A percentile compares a stretch with the other conserved stretches of the same genome.
Conservation (phyloP, 805 yeast species). For the Tetrapisispora iriomotensis region DNA sequence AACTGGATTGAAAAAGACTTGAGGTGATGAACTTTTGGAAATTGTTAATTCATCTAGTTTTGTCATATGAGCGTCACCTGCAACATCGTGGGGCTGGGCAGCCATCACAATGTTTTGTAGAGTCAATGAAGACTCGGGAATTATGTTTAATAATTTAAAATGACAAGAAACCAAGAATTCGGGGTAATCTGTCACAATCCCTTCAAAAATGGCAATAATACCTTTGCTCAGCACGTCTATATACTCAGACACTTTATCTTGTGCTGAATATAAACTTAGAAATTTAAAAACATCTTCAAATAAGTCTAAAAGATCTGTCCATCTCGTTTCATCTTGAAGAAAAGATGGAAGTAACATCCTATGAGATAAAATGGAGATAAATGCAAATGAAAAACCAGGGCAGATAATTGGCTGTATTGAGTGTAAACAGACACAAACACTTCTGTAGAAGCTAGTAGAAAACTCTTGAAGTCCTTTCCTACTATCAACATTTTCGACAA, state of each 20-base stretch:
- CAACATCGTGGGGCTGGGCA: constrained; percentile 57
- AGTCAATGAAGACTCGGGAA: constrained; percentile 71
- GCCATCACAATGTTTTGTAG: constrained; percentile 72
- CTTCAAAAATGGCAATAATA: constrained; percentile 62
- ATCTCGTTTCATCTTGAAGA: constrained; percentile 47
- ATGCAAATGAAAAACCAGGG: constrained; percentile 92
- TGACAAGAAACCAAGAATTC: constrained; percentile 73
- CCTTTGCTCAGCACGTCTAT: constrained; percentile 78
- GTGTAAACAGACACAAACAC: constrained; percentile 57
- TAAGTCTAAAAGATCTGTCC: constrained; percentile 49
- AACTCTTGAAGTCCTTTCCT: constrained; percentile 33
- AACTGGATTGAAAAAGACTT: constrained; percentile 46
- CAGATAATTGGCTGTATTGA: constrained; percentile 78
- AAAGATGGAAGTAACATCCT: constrained; percentile 77
- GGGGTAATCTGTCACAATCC: constrained; percentile 80
- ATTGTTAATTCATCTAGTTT: not conserved
- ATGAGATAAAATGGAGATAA: constrained; percentile 83
- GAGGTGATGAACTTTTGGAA: constrained; percentile 30
- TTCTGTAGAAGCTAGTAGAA: constrained; percentile 45
- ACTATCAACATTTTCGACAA: constrained; percentile 15
- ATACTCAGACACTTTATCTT: constrained; percentile 47
- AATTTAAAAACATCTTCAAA: constrained; percentile 64
- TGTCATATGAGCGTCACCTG: constrained; percentile 5
- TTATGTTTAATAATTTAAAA: constrained; percentile 54
- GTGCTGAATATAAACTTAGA: constrained; percentile 54